phyloP scores from a whole-genome alignment of 75 land plant genomes.

The Adiantum capillusveneris region DNA sequence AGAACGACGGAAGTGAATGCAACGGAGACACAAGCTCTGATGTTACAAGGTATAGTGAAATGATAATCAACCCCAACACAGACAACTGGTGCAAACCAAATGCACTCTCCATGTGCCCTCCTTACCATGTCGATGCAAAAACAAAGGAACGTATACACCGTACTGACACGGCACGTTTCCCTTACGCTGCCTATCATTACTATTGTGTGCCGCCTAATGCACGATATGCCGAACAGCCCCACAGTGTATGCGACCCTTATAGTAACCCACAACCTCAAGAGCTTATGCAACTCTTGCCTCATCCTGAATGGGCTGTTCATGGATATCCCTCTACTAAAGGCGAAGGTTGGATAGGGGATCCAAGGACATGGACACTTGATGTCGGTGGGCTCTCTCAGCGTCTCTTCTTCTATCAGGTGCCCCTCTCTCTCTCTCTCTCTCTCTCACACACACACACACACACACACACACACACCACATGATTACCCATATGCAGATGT shows the following conservation, averaged over 20 bases:
- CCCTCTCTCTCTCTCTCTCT: constrained; percentile 1
- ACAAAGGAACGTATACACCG: constrained; percentile 29
- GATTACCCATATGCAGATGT: no score
- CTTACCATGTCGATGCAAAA: constrained; percentile 36
- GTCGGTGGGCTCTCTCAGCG: constrained; percentile 48
- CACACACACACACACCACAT: constrained; percentile 6
- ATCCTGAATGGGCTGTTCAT: constrained; percentile 66
- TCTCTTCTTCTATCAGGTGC: constrained; percentile 59
- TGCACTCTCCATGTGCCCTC: constrained; percentile 35
- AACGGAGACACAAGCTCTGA: constrained; percentile 68
- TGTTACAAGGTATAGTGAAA: constrained; percentile 83
- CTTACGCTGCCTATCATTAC: constrained; percentile 56
- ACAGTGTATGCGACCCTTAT: constrained; percentile 50
- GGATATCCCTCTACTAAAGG: constrained; percentile 54
- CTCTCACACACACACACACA: constrained; percentile 4
- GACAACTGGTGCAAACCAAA: constrained; percentile 38
- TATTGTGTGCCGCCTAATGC: constrained; percentile 52
- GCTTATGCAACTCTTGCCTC: constrained; percentile 46
- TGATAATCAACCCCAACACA: constrained; percentile 84
- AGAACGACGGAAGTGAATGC: constrained; percentile 73
- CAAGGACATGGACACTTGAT: constrained; percentile 59
- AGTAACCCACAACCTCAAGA: constrained; percentile 69
- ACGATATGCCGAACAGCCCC: constrained; percentile 31
- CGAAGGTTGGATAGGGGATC: constrained; percentile 60
- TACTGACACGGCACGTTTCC: constrained; percentile 40